A percentile compares a stretch with the other conserved stretches of the same genome.
Conservation (phyloP, 2,329 filamentous ascomycete species). For the Claviceps spartinae region DNA sequence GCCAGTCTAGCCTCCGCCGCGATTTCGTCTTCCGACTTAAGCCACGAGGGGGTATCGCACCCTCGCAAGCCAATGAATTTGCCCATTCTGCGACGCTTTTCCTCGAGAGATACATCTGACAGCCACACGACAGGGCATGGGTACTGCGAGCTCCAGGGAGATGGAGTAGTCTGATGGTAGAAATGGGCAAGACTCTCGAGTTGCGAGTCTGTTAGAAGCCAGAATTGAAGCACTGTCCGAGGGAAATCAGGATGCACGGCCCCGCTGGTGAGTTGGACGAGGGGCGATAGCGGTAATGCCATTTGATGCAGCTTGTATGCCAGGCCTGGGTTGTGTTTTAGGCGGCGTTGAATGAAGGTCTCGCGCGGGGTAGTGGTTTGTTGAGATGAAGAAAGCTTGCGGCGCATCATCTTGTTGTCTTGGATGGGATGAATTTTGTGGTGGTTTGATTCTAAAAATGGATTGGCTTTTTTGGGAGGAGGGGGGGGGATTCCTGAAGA, state of each 20-base stretch:
- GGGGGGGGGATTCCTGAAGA: too few species aligned
- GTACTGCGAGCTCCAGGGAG: conserved; percentile 43
- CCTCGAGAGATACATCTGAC: conserved; percentile 37
- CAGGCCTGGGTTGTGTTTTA: conserved; percentile 37
- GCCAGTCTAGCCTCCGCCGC: conserved; percentile 27
- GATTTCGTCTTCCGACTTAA: conserved; percentile 35
- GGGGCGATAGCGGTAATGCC: conserved; percentile 49
- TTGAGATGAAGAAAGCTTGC: conserved; percentile 17
- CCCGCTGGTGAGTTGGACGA: conserved; percentile 50
- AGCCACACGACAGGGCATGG: conserved; percentile 56
- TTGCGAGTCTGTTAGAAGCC: conserved; percentile 57
- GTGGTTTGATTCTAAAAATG: too few species aligned
- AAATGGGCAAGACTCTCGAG: conserved; percentile 57
- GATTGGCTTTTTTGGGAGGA: too few species aligned
- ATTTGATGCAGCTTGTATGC: conserved; percentile 50
- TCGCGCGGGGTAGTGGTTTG: conserved; percentile 13
- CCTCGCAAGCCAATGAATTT: conserved; percentile 60
- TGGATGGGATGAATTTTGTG: too few species aligned
- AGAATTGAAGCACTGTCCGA: conserved; percentile 53
- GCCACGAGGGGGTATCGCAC: conserved; percentile 24
- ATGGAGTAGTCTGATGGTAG: conserved; percentile 56
- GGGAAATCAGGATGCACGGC: conserved; percentile 53
- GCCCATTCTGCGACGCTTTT: conserved; percentile 61
- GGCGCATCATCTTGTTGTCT: conserved; percentile 16
- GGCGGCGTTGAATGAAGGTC: conserved; percentile 16